phyloP scores from a whole-genome alignment of 225 moss, liverwort and hornwort species.

The Pseudisothecium myosuroides region DNA sequence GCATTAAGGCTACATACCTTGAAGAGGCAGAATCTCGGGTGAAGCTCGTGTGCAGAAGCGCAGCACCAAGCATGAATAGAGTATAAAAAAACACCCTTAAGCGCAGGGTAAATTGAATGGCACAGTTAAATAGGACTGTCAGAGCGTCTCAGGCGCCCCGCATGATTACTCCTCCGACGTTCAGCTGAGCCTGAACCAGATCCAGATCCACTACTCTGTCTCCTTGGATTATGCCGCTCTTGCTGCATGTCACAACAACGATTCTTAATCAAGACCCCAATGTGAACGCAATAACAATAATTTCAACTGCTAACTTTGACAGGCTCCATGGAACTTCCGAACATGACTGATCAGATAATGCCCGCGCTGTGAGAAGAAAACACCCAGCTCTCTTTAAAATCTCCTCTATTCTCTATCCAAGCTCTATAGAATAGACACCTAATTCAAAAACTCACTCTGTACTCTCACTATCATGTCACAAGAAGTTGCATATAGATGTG shows the following conservation, averaged over 20 bases:
- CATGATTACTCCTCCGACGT: conserved; percentile 19
- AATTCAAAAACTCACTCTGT: neutral
- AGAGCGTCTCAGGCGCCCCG: conserved; percentile 1
- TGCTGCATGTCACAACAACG: conserved; percentile 1
- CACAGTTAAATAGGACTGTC: neutral
- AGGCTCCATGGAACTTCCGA: neutral
- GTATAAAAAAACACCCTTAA: neutral
- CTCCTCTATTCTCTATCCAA: neutral
- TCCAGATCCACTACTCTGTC: conserved; percentile 24
- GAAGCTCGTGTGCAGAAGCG: neutral
- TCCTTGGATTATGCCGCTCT: conserved; percentile 5
- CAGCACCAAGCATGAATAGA: neutral
- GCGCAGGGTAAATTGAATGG: neutral
- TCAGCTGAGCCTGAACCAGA: conserved; percentile 18
- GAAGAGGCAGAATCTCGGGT: neutral
- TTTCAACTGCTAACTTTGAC: neutral
- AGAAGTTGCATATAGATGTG: neutral
- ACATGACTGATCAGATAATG: neutral
- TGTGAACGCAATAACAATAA: neutral
- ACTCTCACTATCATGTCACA: neutral
- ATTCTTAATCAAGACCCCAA: neutral
- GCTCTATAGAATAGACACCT: neutral
- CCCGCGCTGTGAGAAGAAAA: neutral
- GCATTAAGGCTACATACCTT: neutral
- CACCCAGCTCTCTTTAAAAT: neutral